Base-by-base conservation (phyloP, 208 protist genomes). In the Trypanosoma boissoni region DNA sequence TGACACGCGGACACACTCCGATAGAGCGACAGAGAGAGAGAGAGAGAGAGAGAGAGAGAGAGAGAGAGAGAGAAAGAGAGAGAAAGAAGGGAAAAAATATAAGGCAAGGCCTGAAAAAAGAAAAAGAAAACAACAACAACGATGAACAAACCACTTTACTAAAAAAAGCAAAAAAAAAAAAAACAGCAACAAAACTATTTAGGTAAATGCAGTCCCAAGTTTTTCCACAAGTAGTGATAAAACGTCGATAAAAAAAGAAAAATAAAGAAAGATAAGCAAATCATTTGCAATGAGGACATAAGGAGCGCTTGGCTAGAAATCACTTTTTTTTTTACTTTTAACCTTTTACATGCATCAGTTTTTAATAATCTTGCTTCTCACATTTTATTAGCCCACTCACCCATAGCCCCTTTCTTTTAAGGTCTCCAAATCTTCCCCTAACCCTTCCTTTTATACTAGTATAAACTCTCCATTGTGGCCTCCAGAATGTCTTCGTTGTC, bases 141-240 rank as follows among this genome's bases (percentile, higher is more conserved):
- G 12, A 39, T 12, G 34, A 6, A 39, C 12, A 39, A 39, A 39
- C 12, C 34, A 39, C 34, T 39, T 12, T n/a, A n/a, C n/a, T n/a
- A n/a, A n/a, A n/a, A n/a, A n/a, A n/a, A n/a, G n/a, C n/a, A n/a
- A 39, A 16, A 12, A 16, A 39, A 6, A 39, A 6, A 6, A 39
- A 39, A 72, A 42, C 24, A 68, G 73, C 51, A 67, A 51, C 39
- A 73, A 57, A 32, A 72, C 57, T 42, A 34, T 6, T 39, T 39
- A 16, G 34, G 12, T 39, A 12, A 12, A 16, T 39, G 34, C 12
- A 39, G 8, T 39, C 12, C 34, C n/a, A n/a, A n/a, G n/a, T n/a
- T n/a, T n/a, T n/a, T n/a, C n/a, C n/a, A n/a, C n/a, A n/a, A n/a
- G n/a, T n/a, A 39, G 34, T 12, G 12, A 39, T 6, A 39, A 12